Percentiles rank a stretch among this genome's conserved stretches.
phyloP scores from a whole-genome alignment of 495 filamentous ascomycete species.

The Lindgomyces ingoldianus region DNA sequence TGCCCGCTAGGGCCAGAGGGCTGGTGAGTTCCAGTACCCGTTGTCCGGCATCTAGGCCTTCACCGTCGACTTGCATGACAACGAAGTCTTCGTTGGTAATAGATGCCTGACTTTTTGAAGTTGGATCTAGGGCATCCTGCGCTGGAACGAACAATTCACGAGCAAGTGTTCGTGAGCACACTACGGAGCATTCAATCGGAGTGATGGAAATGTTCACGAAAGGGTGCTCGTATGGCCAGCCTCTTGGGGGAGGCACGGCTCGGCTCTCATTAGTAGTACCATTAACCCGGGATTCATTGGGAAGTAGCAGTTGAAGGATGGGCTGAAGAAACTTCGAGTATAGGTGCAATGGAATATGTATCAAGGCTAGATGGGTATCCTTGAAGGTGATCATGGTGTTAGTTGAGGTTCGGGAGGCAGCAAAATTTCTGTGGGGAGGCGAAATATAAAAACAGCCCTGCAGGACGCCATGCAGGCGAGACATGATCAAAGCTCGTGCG shows the following conservation, averaged over 20 bases:
- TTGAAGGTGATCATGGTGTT: constrained; percentile 50
- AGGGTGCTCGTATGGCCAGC: constrained; percentile 59
- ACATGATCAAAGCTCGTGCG: constrained; percentile 10
- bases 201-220: constrained; percentile 95
- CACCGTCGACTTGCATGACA: constrained; percentile 82
- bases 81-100: constrained; percentile 83
- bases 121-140: constrained; percentile 50
- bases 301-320: constrained; percentile 81
- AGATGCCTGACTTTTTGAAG: constrained; percentile 56
- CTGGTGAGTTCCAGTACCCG: constrained; percentile 89
- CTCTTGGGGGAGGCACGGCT: constrained; percentile 25
- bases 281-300: constrained; percentile 50
- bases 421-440: constrained; percentile 33
- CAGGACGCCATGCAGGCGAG: constrained; percentile 23
- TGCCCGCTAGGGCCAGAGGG: constrained; percentile 86
- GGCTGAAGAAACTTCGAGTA: constrained; percentile 82
- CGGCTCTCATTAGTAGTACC: constrained; percentile 41
- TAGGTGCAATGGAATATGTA: constrained; percentile 84
- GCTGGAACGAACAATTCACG: constrained; percentile 72
- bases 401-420: constrained; percentile 24
- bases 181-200: constrained; percentile 88
- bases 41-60: constrained; percentile 90
- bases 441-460: constrained; percentile 40
- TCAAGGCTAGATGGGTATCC: constrained; percentile 84
- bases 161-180: constrained; percentile 75